Base-by-base conservation (phyloP, 2,329 filamentous ascomycete genomes). In the Corniculantispora saksenae region DNA sequence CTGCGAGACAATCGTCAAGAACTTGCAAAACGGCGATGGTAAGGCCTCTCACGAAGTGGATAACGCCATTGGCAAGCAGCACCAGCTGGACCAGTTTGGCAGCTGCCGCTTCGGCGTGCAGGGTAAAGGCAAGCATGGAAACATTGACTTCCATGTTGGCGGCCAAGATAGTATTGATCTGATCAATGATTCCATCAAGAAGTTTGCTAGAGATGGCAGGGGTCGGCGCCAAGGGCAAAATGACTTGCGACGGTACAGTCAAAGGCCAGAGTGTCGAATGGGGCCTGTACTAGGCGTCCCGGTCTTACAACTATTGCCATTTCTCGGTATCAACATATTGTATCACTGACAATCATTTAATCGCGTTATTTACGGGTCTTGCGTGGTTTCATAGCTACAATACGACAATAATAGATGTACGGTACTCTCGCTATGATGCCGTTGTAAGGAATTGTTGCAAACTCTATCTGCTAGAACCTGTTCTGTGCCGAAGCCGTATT, bases 101-200 rank as follows among this genome's bases (percentile, higher is more conserved):
- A 21, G 38, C 9, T 80, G 78, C 69, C 58, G 50, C 12, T 78
- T 80, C 61, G 76, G 75, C 48, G 67, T 78, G 32, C 64, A 76
- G 67, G 64, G 67, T 4, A 63, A 66, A 47, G 67, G 61, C 1
- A 65, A 58, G 19, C 61, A 68, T 51, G 76, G 75, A 32, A 73
- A 74, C 59, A 65, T 72, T 29, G 35, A 72, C 27, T 78, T 76
- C 65, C 64, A 72, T n/a, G 67, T 76, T 13, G 73, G 76, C 61
- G 74, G 70, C 19, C 74, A 78, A 69, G 75, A 79, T 63, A 69
- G 77, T 47, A 71, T 78, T 53, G 75, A 78, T 62, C 67, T 78
- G 50, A 76, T 79, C 65, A 72, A 68, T 45, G 69, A 75, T 3
- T 65, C 75, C 0, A 67, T 79, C 27, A 66, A 64, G 1, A 61